Percentiles rank a stretch among this genome's conserved stretches.
Evolutionary conservation across 2,329 filamentous ascomycete genomes (phyloP).

Genomic region (Geosmithia putterillii): DNA sequence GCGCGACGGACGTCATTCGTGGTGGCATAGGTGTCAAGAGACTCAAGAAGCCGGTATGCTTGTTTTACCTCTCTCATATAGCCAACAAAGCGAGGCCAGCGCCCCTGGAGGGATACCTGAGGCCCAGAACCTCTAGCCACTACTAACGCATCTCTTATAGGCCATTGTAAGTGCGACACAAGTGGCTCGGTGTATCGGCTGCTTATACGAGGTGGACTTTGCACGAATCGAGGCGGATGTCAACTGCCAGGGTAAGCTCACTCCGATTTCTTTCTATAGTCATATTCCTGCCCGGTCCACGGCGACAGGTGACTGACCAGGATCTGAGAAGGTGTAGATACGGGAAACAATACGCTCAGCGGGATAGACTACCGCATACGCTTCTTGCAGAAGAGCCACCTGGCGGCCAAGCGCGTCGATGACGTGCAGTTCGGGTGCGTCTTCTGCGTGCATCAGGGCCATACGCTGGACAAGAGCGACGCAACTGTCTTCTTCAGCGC

Average conservation of each 20-base stretch:
- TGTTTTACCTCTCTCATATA: no score
- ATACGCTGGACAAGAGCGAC: constrained; percentile 39
- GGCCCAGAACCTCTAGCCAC: no score
- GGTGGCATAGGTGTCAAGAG: constrained; percentile 38
- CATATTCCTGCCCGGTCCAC: no score
- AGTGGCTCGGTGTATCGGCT: constrained; percentile 36
- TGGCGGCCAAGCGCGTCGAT: constrained; percentile 34
- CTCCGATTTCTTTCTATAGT: background rate
- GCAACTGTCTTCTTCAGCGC: constrained; percentile 44
- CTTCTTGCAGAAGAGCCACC: constrained; percentile 43
- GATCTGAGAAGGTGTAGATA: constrained; percentile 16
- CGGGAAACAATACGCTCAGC: constrained; percentile 31
- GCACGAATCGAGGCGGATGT: constrained; percentile 38
- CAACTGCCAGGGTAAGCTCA: constrained; percentile 28
- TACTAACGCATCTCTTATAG: background rate
- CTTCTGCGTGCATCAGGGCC: constrained; percentile 37
- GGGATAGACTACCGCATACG: constrained; percentile 38
- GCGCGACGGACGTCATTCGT: constrained; percentile 34
- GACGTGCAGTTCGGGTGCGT: constrained; percentile 42
- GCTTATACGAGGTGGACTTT: constrained; percentile 41
- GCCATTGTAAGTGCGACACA: background rate
- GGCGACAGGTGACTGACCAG: background rate
- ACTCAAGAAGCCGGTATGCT: constrained; percentile 35
- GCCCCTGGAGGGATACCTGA: no score
- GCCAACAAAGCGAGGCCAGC: no score